Evolutionary conservation across 768 basidiomycete genomes (phyloP).

Genomic region (Paxillus involutus): DNA sequence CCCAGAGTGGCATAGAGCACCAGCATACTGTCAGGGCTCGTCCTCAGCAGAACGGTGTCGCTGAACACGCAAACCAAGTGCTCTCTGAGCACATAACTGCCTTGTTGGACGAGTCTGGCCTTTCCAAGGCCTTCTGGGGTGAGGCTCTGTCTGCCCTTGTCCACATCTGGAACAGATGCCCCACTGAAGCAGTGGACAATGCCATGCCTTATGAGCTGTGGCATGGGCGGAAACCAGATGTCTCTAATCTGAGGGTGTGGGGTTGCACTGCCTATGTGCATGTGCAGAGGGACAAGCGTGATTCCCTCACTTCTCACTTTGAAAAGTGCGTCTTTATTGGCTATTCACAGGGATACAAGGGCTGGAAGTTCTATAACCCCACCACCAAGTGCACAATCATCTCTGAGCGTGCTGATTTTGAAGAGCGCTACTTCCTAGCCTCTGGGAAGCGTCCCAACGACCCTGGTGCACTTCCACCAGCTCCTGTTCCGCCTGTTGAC

Average conservation of each 20-base stretch:
- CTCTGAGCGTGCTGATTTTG: slow-evolving; percentile 30
- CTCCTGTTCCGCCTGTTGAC: background rate
- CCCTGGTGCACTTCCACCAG: background rate
- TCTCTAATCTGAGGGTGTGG: slow-evolving; percentile 4
- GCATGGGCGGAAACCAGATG: slow-evolving; percentile 4
- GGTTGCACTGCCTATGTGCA: background rate
- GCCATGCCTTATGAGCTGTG: background rate
- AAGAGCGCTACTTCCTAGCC: slow-evolving; percentile 31
- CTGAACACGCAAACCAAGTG: no score
- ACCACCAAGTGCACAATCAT: slow-evolving; percentile 26
- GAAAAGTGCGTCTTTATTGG: no score
- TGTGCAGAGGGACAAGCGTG: slow-evolving; percentile 32
- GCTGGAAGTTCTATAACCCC: slow-evolving; percentile 27
- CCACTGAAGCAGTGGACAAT: background rate
- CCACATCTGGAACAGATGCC: no score
- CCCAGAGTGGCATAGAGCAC: slow-evolving; percentile 15
- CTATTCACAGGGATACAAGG: no score
- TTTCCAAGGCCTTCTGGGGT: no score
- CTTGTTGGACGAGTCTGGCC: no score
- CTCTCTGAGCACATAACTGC: no score
- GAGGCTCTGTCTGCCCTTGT: no score
- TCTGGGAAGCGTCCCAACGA: background rate
- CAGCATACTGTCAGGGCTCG: slow-evolving; percentile 11
- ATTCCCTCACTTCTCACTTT: slow-evolving; percentile 9
- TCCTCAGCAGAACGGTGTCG: slow-evolving; percentile 2